Evolutionary conservation across 805 yeast genomes (phyloP).

Genomic region (Clavispora fructus): DNA sequence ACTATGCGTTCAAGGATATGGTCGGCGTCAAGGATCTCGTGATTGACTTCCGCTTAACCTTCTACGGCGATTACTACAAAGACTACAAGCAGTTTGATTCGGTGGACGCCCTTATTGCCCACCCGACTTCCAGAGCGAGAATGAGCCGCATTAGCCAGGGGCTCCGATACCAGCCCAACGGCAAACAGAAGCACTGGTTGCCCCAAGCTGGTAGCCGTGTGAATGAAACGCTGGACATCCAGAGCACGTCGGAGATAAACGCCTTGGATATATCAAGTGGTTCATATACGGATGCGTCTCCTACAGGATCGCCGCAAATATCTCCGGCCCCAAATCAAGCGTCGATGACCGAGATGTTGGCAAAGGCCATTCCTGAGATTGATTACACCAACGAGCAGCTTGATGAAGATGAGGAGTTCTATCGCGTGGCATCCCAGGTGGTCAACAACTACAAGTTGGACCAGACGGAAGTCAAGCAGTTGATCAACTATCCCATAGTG

Average conservation of each 20-base stretch:
- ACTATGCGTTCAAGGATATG: slow-evolving; percentile 69
- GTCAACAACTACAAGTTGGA: slow-evolving; percentile 20
- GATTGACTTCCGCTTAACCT: slow-evolving; percentile 70
- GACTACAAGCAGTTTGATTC: slow-evolving; percentile 83
- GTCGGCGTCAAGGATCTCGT: slow-evolving; percentile 71
- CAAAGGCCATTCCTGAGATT: slow-evolving; percentile 14
- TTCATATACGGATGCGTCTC: slow-evolving; percentile 1
- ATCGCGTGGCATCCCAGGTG: slow-evolving; percentile 24
- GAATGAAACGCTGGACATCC: slow-evolving; percentile 9
- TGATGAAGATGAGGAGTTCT: slow-evolving; percentile 34
- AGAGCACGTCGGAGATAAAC: slow-evolving; percentile 25
- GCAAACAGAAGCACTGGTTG: slow-evolving; percentile 81
- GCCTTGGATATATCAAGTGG: slow-evolving; percentile 16
- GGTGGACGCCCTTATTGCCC: slow-evolving; percentile 62
- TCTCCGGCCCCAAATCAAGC: background rate
- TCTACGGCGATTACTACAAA: slow-evolving; percentile 62
- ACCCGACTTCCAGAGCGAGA: slow-evolving; percentile 59
- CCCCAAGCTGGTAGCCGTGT: slow-evolving; percentile 9
- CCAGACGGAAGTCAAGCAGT: slow-evolving; percentile 27
- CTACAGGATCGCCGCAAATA: background rate
- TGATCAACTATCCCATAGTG: slow-evolving; percentile 41
- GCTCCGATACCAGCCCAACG: slow-evolving; percentile 70
- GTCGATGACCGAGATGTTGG: slow-evolving; percentile 14
- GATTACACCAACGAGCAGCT: slow-evolving; percentile 29
- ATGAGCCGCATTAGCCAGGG: slow-evolving; percentile 78